Conservation (phyloP, 108 stramenopile species). For the Cyclostephanos tholiformis region DNA sequence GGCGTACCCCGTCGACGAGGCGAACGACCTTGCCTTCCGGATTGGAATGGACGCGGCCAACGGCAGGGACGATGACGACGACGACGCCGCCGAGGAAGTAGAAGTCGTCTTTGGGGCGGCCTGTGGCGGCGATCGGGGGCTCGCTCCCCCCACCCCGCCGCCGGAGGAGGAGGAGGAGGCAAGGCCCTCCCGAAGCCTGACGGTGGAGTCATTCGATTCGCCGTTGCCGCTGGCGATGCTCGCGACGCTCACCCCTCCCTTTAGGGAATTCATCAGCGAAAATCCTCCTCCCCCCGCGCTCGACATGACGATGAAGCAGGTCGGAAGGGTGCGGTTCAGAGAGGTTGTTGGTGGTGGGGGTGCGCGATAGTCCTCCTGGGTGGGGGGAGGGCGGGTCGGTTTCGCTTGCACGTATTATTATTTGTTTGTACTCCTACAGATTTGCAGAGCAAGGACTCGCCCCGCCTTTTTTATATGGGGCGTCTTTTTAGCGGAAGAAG, state of each 20-base stretch:
- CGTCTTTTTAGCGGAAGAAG: too few species aligned
- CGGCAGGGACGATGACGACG: constrained; percentile 2
- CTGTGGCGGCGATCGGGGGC: neutral
- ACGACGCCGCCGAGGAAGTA: neutral
- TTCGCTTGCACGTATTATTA: too few species aligned
- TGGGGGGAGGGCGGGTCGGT: too few species aligned
- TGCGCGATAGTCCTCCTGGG: too few species aligned
- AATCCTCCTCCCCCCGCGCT: constrained; percentile 12
- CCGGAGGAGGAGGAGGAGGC: too few species aligned
- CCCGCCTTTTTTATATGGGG: too few species aligned
- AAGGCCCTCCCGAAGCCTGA: neutral
- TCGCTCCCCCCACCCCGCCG: neutral
- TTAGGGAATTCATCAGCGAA: constrained; percentile 26
- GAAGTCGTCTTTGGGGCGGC: neutral
- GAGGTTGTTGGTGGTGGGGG: too few species aligned
- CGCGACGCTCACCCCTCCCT: neutral
- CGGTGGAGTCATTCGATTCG: constrained; percentile 2
- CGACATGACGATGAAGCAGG: too few species aligned
- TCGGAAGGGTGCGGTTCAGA: too few species aligned
- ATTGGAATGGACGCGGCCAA: neutral
- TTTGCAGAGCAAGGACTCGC: too few species aligned
- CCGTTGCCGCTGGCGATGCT: neutral
- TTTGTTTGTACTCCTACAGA: too few species aligned
- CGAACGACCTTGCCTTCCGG: neutral
- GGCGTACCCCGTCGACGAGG: neutral